Evolutionary conservation across 2,329 filamentous ascomycete species (phyloP).

Genomic region (Amphichorda felina): DNA sequence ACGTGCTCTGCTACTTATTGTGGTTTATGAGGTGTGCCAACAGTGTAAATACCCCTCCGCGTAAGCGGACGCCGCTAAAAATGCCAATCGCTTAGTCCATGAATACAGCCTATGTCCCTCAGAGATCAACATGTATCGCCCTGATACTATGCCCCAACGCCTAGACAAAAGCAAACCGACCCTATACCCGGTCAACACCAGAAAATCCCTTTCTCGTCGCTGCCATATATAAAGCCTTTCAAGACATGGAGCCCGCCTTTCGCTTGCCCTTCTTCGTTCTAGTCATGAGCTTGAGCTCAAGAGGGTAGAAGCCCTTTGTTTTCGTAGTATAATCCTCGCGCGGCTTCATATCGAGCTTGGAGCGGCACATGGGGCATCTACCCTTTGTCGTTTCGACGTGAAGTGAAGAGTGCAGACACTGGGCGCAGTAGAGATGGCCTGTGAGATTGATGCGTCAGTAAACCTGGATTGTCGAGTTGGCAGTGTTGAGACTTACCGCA

Average conservation of each 20-base stretch:
- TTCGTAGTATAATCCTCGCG: conserved; percentile 27
- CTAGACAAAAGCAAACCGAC: no score
- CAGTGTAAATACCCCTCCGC: no score
- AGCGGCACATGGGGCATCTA: conserved; percentile 52
- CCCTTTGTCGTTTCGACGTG: conserved; percentile 42
- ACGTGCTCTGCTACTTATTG: no score
- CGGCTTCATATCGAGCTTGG: conserved; percentile 39
- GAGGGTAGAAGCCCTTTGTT: conserved; percentile 41
- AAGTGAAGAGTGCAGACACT: conserved; percentile 49
- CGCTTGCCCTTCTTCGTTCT: conserved; percentile 36
- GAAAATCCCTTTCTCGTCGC: no score
- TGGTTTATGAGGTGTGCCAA: no score
- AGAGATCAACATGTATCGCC: no score
- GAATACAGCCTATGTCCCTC: no score
- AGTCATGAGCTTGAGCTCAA: conserved; percentile 53
- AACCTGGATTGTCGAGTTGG: neutral
- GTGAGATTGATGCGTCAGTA: neutral
- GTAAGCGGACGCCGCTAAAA: no score
- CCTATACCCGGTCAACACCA: no score
- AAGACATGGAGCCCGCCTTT: conserved; percentile 1
- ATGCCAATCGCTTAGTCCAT: no score
- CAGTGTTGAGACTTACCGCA: conserved; percentile 40
- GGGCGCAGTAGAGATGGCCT: conserved; percentile 55
- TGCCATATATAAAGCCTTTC: neutral
- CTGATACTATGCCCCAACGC: no score